Base-by-base conservation (phyloP, 495 filamentous ascomycete species). In the Parachaetomium inaequale region DNA sequence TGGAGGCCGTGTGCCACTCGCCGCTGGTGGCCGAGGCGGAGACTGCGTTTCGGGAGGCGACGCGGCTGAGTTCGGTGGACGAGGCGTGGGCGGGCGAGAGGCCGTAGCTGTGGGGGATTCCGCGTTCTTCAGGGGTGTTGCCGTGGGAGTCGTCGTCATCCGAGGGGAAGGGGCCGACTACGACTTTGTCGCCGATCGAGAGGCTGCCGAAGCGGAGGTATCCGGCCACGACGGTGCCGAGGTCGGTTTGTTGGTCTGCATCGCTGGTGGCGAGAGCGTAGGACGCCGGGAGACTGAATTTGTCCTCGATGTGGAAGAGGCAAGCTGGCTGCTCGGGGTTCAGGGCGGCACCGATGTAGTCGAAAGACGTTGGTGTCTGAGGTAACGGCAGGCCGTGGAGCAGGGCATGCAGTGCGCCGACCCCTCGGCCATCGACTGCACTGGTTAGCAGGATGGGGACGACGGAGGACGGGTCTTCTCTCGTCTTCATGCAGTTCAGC, bases 401-500 rank as follows among this genome's bases (percentile, higher is more conserved):
- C 7, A 98, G 78, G 29, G 90, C 90, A 72, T 98, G 94, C 12
- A 96, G 69, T 58, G 88, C 80, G 21, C 85, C 84, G 58, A 98
- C 87, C 1, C 93, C 93, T 14, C 84, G 85, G 1, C 93, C 94
- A 69, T 88, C 88, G 4, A 96, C 87, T 11, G 92, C 88, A 65
- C 92, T 96, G 21, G 92, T 92, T 26, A 98, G 81, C 3, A 96
- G 74, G 62, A 98, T 93, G 1, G 95, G 94, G 10, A 98, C 89
- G 45, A 84, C 76, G 4, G 75, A 74, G 21, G 76, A 68, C 46
- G 84, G 72, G 38, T 81, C 81, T 12, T 79, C 71, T 14, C 72
- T 75, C 23, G 75, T 65, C 4, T 73, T 67, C 8, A 86, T 78
- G 10, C 73, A 72, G 29, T 72, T 71, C 21, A 88, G 72, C 1